A percentile compares a stretch with the other conserved stretches of the same genome.
phyloP scores from a whole-genome alignment of 768 basidiomycete species.

The Termitomyces sp. region DNA sequence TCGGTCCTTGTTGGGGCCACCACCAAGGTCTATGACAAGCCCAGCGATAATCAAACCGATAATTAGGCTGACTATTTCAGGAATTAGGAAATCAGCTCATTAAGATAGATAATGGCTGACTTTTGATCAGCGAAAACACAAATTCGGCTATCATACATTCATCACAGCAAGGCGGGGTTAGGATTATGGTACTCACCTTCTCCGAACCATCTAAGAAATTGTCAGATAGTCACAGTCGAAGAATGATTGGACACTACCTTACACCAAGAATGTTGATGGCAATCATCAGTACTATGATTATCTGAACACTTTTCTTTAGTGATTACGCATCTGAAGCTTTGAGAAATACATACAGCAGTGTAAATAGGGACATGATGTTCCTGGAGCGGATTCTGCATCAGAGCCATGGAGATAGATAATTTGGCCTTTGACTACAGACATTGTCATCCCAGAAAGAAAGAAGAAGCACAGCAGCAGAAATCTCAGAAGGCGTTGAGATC shows the following conservation, averaged over 20 bases:
- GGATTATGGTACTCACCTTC: constrained; percentile 36
- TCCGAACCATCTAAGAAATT: constrained; percentile 47
- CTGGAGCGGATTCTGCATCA: constrained; percentile 20
- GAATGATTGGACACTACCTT: constrained; percentile 26
- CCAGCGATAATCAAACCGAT: constrained; percentile 54
- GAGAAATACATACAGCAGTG: constrained; percentile 31
- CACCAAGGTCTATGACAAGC: constrained; percentile 73
- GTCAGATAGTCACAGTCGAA: neutral
- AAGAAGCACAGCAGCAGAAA: constrained; percentile 65
- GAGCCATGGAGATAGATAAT: neutral
- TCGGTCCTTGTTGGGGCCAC: constrained; percentile 60
- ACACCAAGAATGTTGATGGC: constrained; percentile 68
- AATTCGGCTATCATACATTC: constrained; percentile 46
- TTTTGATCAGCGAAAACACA: constrained; percentile 58
- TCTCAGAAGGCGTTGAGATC: constrained; percentile 68
- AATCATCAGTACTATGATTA: constrained; percentile 52
- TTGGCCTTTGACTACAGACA: constrained; percentile 24
- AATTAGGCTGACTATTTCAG: constrained; percentile 46
- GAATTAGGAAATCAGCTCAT: neutral
- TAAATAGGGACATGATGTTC: constrained; percentile 46
- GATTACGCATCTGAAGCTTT: neutral
- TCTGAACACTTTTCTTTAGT: constrained; percentile 5
- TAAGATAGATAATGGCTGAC: constrained; percentile 24
- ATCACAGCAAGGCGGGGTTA: neutral
- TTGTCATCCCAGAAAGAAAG: constrained; percentile 68